These are phyloP conservation scores for Talaromyces sp. DNA, from an alignment of 2,329 filamentous ascomycete species.

Conservation along the genomic window DNA sequence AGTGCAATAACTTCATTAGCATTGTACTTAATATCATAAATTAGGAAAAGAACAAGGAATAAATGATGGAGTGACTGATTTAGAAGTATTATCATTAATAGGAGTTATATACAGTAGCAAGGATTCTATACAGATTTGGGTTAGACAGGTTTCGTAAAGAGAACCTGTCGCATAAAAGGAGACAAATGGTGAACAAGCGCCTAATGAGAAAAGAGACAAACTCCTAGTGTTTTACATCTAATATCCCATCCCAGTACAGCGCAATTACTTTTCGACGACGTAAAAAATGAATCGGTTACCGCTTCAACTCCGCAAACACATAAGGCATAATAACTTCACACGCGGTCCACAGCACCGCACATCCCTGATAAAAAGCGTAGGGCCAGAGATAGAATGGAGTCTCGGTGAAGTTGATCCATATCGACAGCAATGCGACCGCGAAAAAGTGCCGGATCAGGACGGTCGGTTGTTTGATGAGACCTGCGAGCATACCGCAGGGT, in stretches of 20 bases:
- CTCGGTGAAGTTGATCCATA: constrained; percentile 64
- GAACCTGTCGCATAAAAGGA: background rate
- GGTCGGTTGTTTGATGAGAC: constrained; percentile 71
- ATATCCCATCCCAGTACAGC: background rate
- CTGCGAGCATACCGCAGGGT: constrained; percentile 76
- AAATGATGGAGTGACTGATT: constrained; percentile 2
- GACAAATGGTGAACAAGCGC: background rate
- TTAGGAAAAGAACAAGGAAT: background rate
- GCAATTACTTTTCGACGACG: background rate
- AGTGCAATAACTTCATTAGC: constrained; percentile 8
- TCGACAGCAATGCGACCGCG: constrained; percentile 80
- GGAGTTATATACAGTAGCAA: background rate
- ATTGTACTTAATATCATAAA: constrained; percentile 14
- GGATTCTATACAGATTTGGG: background rate
- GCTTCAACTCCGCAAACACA: constrained; percentile 65
- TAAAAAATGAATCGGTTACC: background rate
- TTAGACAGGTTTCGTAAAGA: background rate
- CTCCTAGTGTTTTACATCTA: background rate
- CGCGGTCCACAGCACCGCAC: constrained; percentile 74
- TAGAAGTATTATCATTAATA: constrained; percentile 3
- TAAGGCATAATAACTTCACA: constrained; percentile 80
- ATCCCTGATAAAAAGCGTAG: constrained; percentile 60
- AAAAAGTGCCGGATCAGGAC: constrained; percentile 93
- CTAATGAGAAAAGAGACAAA: background rate
- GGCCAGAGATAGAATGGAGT: constrained; percentile 57